Percentiles rank a stretch among this genome's conserved stretches.
Evolutionary conservation across 129 eudicot genomes (phyloP).

Genomic region (Flaveria robusta): DNA sequence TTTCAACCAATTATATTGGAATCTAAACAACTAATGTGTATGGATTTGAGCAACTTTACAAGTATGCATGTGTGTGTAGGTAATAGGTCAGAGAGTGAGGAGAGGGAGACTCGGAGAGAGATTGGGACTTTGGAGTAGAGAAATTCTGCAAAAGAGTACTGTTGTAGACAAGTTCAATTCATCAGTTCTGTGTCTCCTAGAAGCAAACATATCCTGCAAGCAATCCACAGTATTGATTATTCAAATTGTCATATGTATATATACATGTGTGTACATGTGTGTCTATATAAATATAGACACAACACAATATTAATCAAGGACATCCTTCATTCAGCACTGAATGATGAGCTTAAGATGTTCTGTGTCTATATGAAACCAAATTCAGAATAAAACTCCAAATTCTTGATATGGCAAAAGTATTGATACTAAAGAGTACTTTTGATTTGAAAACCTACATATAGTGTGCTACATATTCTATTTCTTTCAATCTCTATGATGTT

Average conservation of each 20-base stretch:
- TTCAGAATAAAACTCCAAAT: constrained; percentile 6
- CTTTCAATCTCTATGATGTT: constrained; percentile 17
- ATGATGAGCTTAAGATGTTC: constrained; percentile 24
- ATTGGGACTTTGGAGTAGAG: constrained; percentile 21
- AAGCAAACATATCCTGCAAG: constrained; percentile 45
- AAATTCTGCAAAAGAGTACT: constrained; percentile 24
- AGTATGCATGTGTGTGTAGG: constrained; percentile 21
- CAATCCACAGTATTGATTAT: constrained; percentile 31
- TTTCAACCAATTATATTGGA: background rate
- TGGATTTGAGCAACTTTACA: constrained; percentile 17
- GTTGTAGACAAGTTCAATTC: constrained; percentile 34
- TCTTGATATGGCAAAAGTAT: background rate
- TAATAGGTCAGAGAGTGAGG: constrained; percentile 18
- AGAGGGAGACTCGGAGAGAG: constrained; percentile 27
- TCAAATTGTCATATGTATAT: constrained; percentile 23
- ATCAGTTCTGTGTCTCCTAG: constrained; percentile 39
- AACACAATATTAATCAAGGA: constrained; percentile 26
- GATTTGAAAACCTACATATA: constrained; percentile 6
- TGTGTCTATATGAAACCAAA: constrained; percentile 27
- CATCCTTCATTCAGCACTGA: constrained; percentile 31
- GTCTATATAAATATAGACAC: background rate
- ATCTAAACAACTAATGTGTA: constrained; percentile 9
- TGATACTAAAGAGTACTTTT: constrained; percentile 9
- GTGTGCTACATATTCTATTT: constrained; percentile 1
- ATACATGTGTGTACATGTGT: background rate